A percentile compares a stretch with the other conserved stretches of the same genome.
phyloP scores from a whole-genome alignment of 257 asterid species.

The Parsonsia alboflavescens region DNA sequence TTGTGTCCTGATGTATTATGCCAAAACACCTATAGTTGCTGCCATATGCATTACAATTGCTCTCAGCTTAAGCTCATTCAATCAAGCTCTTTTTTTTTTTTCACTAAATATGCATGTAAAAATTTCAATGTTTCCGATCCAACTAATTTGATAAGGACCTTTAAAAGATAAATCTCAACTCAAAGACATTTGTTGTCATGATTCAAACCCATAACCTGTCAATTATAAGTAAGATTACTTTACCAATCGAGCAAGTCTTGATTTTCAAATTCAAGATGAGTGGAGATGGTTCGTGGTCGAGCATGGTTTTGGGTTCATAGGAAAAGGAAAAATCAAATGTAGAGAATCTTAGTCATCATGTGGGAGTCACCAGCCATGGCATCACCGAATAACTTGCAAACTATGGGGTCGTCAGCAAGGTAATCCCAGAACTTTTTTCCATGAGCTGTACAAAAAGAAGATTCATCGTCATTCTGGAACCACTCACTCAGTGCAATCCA shows the following conservation, averaged over 20 bases:
- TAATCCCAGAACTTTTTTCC: conserved; percentile 5
- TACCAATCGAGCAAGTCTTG: no score
- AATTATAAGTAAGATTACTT: no score
- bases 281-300: no score
- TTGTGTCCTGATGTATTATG: conserved; percentile 76
- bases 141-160: no score
- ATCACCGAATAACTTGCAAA: neutral
- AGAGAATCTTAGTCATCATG: neutral
- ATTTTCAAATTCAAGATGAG: no score
- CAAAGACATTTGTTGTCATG: no score
- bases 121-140: neutral
- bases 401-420: neutral
- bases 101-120: no score
- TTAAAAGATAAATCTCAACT: no score
- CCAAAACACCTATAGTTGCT: conserved; percentile 61
- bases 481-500: conserved; percentile 9
- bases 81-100: conserved; percentile 97
- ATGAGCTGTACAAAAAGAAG: conserved; percentile 10
- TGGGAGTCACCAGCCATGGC: conserved; percentile 16
- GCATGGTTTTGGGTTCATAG: no score
- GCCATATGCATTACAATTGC: conserved; percentile 56
- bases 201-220: no score
- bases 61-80: conserved; percentile 81
- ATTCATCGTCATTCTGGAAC: conserved; percentile 5
- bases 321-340: no score